Evolutionary conservation across 768 basidiomycete species (phyloP), one percentile per base, ranked within the genome.

Genomic region (Podaxis carcinomalis): DNA sequence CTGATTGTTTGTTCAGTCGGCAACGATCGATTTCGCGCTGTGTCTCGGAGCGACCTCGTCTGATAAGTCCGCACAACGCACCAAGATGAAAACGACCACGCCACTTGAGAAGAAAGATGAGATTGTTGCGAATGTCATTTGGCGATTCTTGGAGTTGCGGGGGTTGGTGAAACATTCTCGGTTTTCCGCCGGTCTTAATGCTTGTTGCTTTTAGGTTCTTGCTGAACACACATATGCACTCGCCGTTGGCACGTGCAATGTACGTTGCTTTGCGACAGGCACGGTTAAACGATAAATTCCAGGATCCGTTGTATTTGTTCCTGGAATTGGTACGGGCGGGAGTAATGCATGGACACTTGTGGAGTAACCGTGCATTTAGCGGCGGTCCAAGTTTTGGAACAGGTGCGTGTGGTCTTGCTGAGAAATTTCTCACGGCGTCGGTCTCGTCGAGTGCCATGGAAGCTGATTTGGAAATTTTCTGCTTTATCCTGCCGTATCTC

Each of bases 31-130:
- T 74, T 93, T 99, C 68, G 88, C 90, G 28, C 77, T 99, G 37
- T 98, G 95, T 71, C 79, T 99, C 51, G 95, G 96, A 25, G 95
- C 96, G 40, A 95, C 95, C 27, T 82, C 83, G 47, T 79, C 85
- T 46, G 92, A 95, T 58, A 87, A 87, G 67, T 80, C 90, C 21
- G 95, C 97, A 0, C 72, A 76, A 42, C 87, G 93, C 44, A 98
- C 96, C 51, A 90, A 89, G 72, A 80, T 82, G 42, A 90, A 87
- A 76, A 68, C 72, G n/a, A 78, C 68, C 54, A 68, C 67, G 5
- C 82, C 86, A 14, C 80, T 99, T 27, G 96, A 98, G 62, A 98
- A 97, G 78, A 98, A 98, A 77, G 97, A 99, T 68, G 97, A 99
- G 73, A 81, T 97, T 0, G 97, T 99, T 3, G 95, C 95, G 6